Conservation (phyloP, 2,329 filamentous ascomycete species). For the Trichothecium sympodiale region DNA sequence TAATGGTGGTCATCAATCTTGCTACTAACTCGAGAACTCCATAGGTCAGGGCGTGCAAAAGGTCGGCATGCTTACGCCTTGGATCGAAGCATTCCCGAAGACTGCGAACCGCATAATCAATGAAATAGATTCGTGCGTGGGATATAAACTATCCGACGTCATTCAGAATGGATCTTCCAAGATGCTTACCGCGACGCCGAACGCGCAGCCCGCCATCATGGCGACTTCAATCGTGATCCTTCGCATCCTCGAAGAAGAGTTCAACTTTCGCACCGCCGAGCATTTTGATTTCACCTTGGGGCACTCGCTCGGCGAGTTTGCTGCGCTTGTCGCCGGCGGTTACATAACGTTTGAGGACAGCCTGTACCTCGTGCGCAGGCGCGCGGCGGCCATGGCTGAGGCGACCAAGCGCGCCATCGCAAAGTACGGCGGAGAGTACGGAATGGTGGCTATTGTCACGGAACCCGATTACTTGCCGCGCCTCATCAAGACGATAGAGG, state of each 20-base stretch:
- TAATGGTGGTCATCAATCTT: too few species aligned
- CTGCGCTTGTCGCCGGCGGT: slow-evolving; percentile 75
- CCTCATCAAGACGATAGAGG: slow-evolving; percentile 63
- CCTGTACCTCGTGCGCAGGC: slow-evolving; percentile 61
- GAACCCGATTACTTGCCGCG: slow-evolving; percentile 64
- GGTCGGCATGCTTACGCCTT: slow-evolving; percentile 76
- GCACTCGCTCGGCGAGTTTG: slow-evolving; percentile 88
- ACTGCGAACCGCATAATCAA: slow-evolving; percentile 69
- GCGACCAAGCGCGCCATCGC: slow-evolving; percentile 58
- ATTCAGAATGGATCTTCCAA: slow-evolving; percentile 74
- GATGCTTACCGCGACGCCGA: slow-evolving; percentile 67
- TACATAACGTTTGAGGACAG: slow-evolving; percentile 71
- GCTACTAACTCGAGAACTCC: not conserved
- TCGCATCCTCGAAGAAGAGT: slow-evolving; percentile 75
- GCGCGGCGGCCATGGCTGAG: slow-evolving; percentile 74
- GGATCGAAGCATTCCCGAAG: slow-evolving; percentile 74
- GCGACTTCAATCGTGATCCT: slow-evolving; percentile 85
- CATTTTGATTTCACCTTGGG: slow-evolving; percentile 76
- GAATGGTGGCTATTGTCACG: slow-evolving; percentile 89
- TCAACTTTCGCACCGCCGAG: slow-evolving; percentile 60
- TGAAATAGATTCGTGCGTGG: slow-evolving; percentile 71
- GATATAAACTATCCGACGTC: slow-evolving; percentile 62
- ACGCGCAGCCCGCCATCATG: slow-evolving; percentile 94
- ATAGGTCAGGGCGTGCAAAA: slow-evolving; percentile 80
- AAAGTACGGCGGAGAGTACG: slow-evolving; percentile 68